Evolutionary conservation across 176 grass and related monocot species (phyloP), one percentile per base, ranked within the genome.

Genomic region (Miscanthus lutarioriparius): DNA sequence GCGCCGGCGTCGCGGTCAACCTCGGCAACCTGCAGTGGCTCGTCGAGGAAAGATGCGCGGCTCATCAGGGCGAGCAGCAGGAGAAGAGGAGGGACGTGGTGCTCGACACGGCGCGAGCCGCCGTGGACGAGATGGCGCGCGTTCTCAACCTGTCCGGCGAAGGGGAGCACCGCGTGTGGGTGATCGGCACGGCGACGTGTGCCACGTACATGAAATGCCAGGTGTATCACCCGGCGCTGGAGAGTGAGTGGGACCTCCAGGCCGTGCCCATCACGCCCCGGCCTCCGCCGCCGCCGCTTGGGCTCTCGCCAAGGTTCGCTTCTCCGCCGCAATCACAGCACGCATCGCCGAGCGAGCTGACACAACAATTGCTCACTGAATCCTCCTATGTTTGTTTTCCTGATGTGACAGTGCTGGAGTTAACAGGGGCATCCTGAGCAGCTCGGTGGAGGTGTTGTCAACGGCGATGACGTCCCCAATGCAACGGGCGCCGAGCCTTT

Each of bases 1-100:
- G 23, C 27, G 51, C 74, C 26, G 88, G 88, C 11, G 84, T 92
- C 36, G 88, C 94, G 6, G 81, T 97, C 20, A 81, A 97, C 83
- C 91, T 97, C 22, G 90, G 95, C 10, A 93, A 94, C 77, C 90
- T 97, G 6, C 89, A 81, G 59, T 97, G 95, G 95, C 90, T 97
- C 65, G 90, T 97, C 14, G 95, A 94, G 64, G 75, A 87, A 22
- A 70, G 75, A 37, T 45, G 51, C 14, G 4, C 37, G 2, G 14
- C 39, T 47, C 70, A 12, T 68, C 15, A 25, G 44, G 58, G 36
- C 64, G 76, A 76, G 35, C 80, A 83, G 0, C 72, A 85, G 39
- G 43, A 49, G 11, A 81, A 76, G 32, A 72, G 78, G 35, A 87
- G 83, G 63, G 85, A 79, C 10, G 58, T 89, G 44, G 84, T 93